Percentiles rank a stretch among this genome's conserved stretches.
Evolutionary conservation across 495 filamentous ascomycete species (phyloP).

Genomic region (Hypoxylon fragiforme): DNA sequence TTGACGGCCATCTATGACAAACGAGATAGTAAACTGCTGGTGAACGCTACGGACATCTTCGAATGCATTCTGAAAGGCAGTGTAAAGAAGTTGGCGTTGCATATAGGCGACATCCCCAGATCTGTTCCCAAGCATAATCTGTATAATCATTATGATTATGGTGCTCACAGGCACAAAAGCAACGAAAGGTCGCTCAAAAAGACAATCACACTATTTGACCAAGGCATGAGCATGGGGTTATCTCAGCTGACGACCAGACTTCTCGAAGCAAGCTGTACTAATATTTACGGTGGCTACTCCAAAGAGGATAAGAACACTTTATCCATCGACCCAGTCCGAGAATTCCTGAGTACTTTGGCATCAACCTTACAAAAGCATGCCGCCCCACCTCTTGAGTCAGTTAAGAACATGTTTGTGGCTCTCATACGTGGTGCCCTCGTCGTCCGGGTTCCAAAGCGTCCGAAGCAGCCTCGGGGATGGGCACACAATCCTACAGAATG

Average conservation of each 20-base stretch:
- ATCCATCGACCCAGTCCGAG: not conserved
- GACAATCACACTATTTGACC: not conserved
- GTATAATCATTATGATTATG: too few species aligned
- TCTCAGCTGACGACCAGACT: not conserved
- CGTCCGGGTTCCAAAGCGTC: not conserved
- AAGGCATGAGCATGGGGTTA: slow-evolving; percentile 1
- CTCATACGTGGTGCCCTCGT: slow-evolving; percentile 10
- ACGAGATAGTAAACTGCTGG: not conserved
- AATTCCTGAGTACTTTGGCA: not conserved
- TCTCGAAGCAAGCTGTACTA: slow-evolving; percentile 3
- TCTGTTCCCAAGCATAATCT: too few species aligned
- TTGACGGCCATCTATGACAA: slow-evolving; percentile 5
- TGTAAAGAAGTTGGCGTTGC: slow-evolving; percentile 5
- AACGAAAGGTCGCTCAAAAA: not conserved
- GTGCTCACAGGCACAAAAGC: too few species aligned
- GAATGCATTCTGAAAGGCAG: slow-evolving; percentile 5
- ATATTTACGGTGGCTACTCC: not conserved
- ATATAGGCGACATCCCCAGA: not conserved
- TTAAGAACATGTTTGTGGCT: slow-evolving; percentile 3
- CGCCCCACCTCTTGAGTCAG: not conserved
- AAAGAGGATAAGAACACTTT: too few species aligned
- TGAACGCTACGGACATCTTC: not conserved
- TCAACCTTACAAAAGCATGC: slow-evolving; percentile 1
- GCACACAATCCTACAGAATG: not conserved
- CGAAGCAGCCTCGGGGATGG: slow-evolving; percentile 1